Evolutionary conservation across 257 asterid genomes (phyloP).

Genomic region (Penstemon eatonii): DNA sequence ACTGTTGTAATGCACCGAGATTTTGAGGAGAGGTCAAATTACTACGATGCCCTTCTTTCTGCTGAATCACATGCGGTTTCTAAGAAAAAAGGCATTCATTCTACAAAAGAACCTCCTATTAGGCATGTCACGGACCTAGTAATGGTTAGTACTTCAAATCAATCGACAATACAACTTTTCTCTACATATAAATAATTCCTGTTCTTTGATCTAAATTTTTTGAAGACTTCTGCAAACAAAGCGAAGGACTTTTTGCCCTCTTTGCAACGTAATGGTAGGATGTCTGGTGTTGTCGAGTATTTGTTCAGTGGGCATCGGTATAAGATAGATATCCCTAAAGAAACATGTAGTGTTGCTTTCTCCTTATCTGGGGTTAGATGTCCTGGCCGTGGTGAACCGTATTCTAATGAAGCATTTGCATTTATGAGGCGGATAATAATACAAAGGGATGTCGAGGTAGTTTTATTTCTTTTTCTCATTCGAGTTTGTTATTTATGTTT

Average conservation of each 20-base stretch:
- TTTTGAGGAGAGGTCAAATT: conserved; percentile 94
- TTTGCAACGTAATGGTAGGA: conserved; percentile 81
- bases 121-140: conserved; percentile 83
- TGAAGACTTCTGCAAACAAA: conserved; percentile 76
- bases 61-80: conserved; percentile 89
- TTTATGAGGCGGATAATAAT: conserved; percentile 96
- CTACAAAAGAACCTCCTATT: conserved; percentile 89
- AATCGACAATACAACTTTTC: not conserved
- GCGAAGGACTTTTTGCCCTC: conserved; percentile 91
- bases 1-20: conserved; percentile 93
- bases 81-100: conserved; percentile 89
- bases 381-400: conserved; percentile 92
- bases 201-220: conserved; percentile 19
- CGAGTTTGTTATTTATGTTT: conserved; percentile 15
- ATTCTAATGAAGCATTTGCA: conserved; percentile 94
- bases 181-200: not conserved
- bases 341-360: conserved; percentile 90
- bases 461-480: conserved; percentile 11
- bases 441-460: conserved; percentile 99
- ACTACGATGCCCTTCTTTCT: conserved; percentile 82
- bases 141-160: conserved; percentile 53
- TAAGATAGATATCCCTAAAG: conserved; percentile 83
- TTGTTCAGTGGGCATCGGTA: conserved; percentile 98
- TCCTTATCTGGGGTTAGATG: conserved; percentile 98
- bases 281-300: conserved; percentile 90